These are phyloP conservation scores for Aureobasidium sp. DNA, from an alignment of 2,329 filamentous ascomycete species.

Conservation along the genomic window DNA sequence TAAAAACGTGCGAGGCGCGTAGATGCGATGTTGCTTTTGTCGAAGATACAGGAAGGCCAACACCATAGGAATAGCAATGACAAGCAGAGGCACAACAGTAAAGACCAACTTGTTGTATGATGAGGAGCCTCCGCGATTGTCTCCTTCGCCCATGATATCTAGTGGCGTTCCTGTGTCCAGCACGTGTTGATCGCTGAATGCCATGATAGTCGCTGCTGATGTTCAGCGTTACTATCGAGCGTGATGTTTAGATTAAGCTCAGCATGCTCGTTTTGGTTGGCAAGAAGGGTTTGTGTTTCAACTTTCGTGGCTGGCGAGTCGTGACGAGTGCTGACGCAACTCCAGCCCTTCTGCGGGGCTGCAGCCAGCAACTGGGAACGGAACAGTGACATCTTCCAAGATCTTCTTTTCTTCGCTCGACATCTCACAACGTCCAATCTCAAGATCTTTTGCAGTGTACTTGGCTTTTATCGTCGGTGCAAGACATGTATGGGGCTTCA, in stretches of 20 bases:
- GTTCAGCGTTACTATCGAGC: not conserved
- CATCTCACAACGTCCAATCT: not conserved
- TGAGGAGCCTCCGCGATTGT: slow-evolving; percentile 9
- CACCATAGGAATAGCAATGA: slow-evolving; percentile 40
- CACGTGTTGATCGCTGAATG: not conserved
- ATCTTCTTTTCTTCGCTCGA: not conserved
- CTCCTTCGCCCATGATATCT: slow-evolving; percentile 1
- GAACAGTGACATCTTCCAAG: not conserved
- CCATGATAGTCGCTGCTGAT: not conserved
- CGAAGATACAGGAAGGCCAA: slow-evolving; percentile 41
- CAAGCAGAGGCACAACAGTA: slow-evolving; percentile 42
- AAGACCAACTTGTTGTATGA: slow-evolving; percentile 31
- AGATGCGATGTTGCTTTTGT: slow-evolving; percentile 36
- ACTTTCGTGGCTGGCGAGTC: not conserved
- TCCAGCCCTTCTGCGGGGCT: not conserved
- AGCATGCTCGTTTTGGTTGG: not conserved
- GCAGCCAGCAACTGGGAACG: not conserved
- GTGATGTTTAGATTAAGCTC: slow-evolving; percentile 3
- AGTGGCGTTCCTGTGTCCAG: not conserved
- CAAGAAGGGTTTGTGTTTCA: not conserved
- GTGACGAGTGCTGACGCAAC: slow-evolving; percentile 12
- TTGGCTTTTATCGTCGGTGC: not conserved
- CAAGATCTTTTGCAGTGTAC: not conserved
- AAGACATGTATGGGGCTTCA: not conserved
- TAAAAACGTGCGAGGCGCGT: slow-evolving; percentile 25